Base-by-base conservation (phyloP, 1,284 basidiomycete genomes). In the Puccinia polysora region DNA sequence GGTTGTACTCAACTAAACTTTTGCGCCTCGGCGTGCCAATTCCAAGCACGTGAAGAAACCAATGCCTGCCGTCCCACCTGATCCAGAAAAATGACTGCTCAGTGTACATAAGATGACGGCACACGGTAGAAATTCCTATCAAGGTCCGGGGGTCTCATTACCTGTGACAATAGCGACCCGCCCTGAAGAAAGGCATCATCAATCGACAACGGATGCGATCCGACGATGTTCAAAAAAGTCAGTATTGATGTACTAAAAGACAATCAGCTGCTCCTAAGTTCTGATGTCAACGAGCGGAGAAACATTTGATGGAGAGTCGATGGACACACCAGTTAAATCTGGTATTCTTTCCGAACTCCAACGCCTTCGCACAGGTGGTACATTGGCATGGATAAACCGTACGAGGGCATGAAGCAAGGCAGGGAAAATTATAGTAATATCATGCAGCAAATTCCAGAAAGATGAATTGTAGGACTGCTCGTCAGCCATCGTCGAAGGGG, bases 91-190 rank as follows among this genome's bases (percentile, higher is more conserved):
- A n/a, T 1, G 18, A 18, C 7, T 23, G 25, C n/a, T 10, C 10
- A 5, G 28, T 2, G 53, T 18, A 15, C 28, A 6, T 55, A n/a
- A 8, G n/a, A 28, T 28, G 18, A 3, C 53, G 15, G 53, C 23
- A 28, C 14, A n/a, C 25, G 18, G n/a, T 5, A 56, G 23, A 23
- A 32, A 32, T n/a, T 56, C 23, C 2, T 1, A 8, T 32, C 7
- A 56, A 4, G 15, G n/a, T 6, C 0, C n/a, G 10, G 38, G 25
- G 15, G 4, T 36, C 4, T 32, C 25, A 23, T 32, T 18, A 56
- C 53, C 28, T 28, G 53, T 56, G 18, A 56, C 53, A 56, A 56
- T 32, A 18, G 53, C 53, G 18, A 56, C 53, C 25, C 25, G 53
- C 25, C 53, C 53, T 32, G 2, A 15, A 30, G 15, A 28, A 32